These are phyloP conservation scores for Eragrostis nindensis DNA, from an alignment of 176 grass and related monocot genomes.

Conservation along the genomic window DNA sequence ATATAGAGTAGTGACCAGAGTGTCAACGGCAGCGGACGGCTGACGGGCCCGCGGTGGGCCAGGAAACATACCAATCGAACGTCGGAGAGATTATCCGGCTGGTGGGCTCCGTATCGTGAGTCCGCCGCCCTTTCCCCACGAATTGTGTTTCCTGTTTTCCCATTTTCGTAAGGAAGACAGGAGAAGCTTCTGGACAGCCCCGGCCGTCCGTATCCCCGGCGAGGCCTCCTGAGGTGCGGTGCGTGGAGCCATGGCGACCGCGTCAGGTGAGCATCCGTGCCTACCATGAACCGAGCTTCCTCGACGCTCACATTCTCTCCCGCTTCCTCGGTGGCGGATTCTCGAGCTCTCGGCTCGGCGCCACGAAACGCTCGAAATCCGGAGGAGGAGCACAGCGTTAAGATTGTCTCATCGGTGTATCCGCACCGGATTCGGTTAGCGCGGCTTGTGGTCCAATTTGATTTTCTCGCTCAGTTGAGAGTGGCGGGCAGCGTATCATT, in stretches of 20 bases:
- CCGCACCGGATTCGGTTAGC: neutral
- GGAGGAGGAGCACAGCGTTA: neutral
- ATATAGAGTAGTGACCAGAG: no score
- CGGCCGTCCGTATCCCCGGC: neutral
- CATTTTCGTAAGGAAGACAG: neutral
- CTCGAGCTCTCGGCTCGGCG: neutral
- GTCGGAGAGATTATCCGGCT: no score
- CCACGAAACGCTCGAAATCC: neutral
- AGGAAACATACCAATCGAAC: no score
- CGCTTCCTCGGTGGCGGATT: neutral
- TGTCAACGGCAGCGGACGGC: no score
- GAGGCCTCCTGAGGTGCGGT: neutral
- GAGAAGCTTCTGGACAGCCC: neutral
- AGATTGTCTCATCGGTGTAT: neutral
- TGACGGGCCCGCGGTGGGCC: no score
- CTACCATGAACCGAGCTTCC: neutral
- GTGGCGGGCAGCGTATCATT: neutral
- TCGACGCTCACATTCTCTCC: neutral
- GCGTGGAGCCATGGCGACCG: conserved; percentile 51
- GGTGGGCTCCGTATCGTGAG: no score
- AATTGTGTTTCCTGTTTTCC: neutral
- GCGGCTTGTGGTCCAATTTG: neutral
- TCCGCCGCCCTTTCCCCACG: neutral
- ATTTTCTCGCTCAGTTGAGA: neutral
- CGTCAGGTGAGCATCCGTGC: conserved; percentile 40